Conservation (phyloP, 768 basidiomycete genomes). For the Gloeophyllum trabeum region DNA sequence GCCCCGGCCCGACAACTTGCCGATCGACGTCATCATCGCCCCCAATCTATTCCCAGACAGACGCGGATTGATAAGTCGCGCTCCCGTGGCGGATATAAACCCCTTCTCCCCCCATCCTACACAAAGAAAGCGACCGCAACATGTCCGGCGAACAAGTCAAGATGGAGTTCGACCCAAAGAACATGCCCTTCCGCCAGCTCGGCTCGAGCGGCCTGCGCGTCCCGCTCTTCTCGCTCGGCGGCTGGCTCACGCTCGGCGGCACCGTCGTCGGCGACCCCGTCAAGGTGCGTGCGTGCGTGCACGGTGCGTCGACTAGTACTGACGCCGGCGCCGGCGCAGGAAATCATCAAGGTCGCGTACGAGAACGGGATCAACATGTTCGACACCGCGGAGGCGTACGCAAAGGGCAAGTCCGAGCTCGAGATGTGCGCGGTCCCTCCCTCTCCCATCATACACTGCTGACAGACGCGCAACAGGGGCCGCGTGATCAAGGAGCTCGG, state of each 20-base stretch:
- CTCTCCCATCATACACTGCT: background rate
- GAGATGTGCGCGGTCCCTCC: constrained; percentile 30
- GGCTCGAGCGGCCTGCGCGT: constrained; percentile 37
- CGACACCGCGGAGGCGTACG: constrained; percentile 34
- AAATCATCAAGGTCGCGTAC: constrained; percentile 42
- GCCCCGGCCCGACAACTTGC: no score
- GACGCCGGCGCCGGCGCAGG: constrained; percentile 23
- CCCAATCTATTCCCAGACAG: no score
- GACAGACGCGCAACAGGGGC: constrained; percentile 20
- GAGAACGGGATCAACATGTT: constrained; percentile 42
- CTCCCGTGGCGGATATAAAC: no score
- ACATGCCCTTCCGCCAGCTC: constrained; percentile 28
- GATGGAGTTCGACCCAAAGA: constrained; percentile 25
- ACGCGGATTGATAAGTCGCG: no score
- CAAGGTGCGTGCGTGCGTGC: constrained; percentile 24
- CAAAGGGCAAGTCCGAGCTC: constrained; percentile 34
- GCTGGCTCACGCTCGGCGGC: constrained; percentile 38
- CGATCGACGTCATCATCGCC: no score
- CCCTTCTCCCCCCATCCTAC: no score
- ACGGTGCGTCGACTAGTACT: no score
- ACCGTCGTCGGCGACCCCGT: constrained; percentile 40
- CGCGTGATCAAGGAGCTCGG: constrained; percentile 44
- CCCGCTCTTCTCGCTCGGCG: constrained; percentile 39
- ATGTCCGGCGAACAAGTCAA: constrained; percentile 8
- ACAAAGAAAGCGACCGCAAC: no score